A percentile compares a stretch with the other conserved stretches of the same genome.
These are phyloP conservation scores for Orbilia quercus DNA, from an alignment of 2,329 filamentous ascomycete species.

Conservation along the genomic window DNA sequence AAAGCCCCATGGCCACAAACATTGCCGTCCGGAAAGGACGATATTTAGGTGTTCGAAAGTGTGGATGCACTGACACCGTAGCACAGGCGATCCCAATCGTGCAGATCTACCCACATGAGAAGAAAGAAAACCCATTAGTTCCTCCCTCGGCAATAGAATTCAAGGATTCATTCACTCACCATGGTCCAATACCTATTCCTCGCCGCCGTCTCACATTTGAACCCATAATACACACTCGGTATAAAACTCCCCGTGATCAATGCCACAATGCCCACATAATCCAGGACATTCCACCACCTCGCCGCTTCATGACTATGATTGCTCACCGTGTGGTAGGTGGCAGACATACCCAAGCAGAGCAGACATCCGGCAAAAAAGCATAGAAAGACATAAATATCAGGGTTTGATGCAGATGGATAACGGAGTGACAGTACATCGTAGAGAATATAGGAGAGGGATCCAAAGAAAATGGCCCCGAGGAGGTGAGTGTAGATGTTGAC, in stretches of 20 bases:
- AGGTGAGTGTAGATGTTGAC: conserved; percentile 80
- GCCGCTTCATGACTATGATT: conserved; percentile 85
- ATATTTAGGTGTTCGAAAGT: conserved; percentile 84
- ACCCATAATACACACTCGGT: conserved; percentile 87
- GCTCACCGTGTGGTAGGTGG: conserved; percentile 83
- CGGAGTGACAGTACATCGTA: conserved; percentile 73
- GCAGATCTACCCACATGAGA: conserved; percentile 71
- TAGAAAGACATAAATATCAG: conserved; percentile 77
- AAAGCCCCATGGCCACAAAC: conserved; percentile 88
- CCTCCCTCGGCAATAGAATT: too few relatives aligned
- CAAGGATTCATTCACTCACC: conserved; percentile 67
- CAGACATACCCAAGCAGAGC: conserved; percentile 80
- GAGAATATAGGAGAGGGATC: conserved; percentile 63
- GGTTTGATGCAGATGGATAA: conserved; percentile 71
- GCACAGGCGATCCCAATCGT: conserved; percentile 80
- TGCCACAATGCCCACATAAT: conserved; percentile 92
- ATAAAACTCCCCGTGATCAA: conserved; percentile 93
- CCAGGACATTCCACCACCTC: conserved; percentile 88
- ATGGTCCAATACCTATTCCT: conserved; percentile 79
- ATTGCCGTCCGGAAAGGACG: conserved; percentile 86
- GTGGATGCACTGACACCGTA: conserved; percentile 79
- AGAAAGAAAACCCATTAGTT: conserved; percentile 5
- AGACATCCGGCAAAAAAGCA: conserved; percentile 83
- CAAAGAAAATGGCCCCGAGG: conserved; percentile 72
- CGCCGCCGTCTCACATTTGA: conserved; percentile 75